Conservation (phyloP, 2,329 filamentous ascomycete genomes). For the Penicillium concentricum region DNA sequence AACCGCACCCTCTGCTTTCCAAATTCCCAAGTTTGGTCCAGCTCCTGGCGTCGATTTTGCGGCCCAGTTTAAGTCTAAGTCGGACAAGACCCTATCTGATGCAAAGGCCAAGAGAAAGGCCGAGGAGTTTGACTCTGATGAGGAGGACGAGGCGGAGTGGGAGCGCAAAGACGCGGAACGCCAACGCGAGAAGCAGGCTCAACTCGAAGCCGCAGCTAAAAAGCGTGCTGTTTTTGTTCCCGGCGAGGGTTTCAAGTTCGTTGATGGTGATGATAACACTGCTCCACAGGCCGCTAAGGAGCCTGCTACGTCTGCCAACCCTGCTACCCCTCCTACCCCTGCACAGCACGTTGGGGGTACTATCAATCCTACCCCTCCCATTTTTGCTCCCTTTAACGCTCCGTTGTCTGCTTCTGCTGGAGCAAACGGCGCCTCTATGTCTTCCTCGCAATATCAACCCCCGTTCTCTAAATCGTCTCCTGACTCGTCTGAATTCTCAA, state of each 20-base stretch:
- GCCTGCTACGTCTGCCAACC: not conserved
- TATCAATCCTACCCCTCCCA: not conserved
- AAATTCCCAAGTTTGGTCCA: not conserved
- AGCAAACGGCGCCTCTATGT: not conserved
- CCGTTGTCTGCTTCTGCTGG: not conserved
- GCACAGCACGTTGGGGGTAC: not conserved
- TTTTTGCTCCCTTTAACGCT: not conserved
- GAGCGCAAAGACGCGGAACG: slow-evolving; percentile 47
- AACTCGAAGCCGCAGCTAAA: slow-evolving; percentile 40
- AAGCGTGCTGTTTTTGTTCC: slow-evolving; percentile 33
- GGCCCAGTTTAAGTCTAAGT: slow-evolving; percentile 41
- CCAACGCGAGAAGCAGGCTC: slow-evolving; percentile 46
- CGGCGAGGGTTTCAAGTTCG: slow-evolving; percentile 35
- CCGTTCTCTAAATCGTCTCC: not conserved
- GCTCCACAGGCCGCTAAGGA: not conserved
- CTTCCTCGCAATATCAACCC: not conserved
- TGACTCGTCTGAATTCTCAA: not conserved
- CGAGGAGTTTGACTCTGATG: slow-evolving; percentile 53
- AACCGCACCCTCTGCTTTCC: slow-evolving; percentile 14
- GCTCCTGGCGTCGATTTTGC: slow-evolving; percentile 39
- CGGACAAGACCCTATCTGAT: slow-evolving; percentile 43
- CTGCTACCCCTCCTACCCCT: not conserved
- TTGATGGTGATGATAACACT: slow-evolving; percentile 21
- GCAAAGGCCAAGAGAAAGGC: slow-evolving; percentile 50
- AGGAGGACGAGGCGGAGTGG: slow-evolving; percentile 52